phyloP scores from a whole-genome alignment of 257 asterid genomes.

The Nicotiana obtusifolia region DNA sequence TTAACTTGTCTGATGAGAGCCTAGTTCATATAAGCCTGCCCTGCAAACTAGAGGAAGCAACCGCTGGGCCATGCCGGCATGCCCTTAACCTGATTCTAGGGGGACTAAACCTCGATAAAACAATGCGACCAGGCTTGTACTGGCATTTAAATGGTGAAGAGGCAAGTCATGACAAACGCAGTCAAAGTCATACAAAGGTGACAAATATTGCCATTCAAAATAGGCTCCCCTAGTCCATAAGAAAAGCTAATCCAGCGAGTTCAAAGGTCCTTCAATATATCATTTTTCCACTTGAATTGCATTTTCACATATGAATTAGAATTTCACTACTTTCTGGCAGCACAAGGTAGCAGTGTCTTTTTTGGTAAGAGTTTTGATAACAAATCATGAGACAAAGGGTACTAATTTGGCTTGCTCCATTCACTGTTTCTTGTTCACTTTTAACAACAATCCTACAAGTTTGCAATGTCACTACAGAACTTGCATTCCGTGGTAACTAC shows the following conservation, averaged over 20 bases:
- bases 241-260: neutral
- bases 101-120: neutral
- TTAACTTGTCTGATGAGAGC: neutral
- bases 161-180: neutral
- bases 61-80: neutral
- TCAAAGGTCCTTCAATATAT: neutral
- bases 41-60: neutral
- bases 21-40: neutral
- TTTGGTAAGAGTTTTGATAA: neutral
- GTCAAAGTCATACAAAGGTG: neutral
- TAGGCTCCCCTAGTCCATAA: neutral
- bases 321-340: neutral
- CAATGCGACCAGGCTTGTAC: neutral
- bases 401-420: neutral
- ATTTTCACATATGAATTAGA: neutral
- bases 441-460: neutral
- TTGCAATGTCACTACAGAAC: neutral
- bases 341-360: neutral
- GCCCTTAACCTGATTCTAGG: neutral
- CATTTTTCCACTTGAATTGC: neutral
- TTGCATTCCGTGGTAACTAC: neutral
- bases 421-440: neutral
- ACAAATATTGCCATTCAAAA: neutral
- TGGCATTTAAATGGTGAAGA: neutral
- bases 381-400: neutral